Evolutionary conservation across 805 yeast species (phyloP).

Genomic region (Starmerella vaccinii): DNA sequence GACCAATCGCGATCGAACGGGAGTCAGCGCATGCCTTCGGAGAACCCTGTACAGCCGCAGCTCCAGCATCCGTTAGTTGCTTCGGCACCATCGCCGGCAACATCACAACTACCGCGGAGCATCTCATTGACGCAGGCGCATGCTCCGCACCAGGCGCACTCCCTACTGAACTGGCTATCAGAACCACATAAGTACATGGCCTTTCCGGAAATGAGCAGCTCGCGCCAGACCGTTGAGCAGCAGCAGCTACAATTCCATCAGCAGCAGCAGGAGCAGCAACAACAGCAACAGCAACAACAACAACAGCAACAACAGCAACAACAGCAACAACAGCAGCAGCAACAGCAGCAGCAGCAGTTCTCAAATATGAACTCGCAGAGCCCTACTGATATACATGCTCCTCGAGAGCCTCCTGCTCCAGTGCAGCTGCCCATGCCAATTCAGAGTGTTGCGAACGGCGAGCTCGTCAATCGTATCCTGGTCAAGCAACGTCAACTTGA

Average conservation of each 20-base stretch:
- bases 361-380: not conserved
- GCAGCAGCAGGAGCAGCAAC: conserved; percentile 1
- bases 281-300: conserved; percentile 3
- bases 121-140: not conserved
- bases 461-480: conserved; percentile 16
- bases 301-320: not conserved
- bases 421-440: conserved; percentile 10
- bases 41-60: not conserved
- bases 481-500: conserved; percentile 17
- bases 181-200: conserved; percentile 17
- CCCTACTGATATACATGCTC: not conserved
- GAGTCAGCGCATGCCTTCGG: not conserved
- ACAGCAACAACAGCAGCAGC: conserved; percentile 1
- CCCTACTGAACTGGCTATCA: conserved; percentile 8
- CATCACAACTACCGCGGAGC: not conserved
- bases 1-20: not conserved
- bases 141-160: not conserved
- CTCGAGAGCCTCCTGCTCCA: not conserved
- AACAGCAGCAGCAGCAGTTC: not conserved
- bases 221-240: not conserved
- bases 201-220: conserved; percentile 11
- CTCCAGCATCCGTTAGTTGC: not conserved
- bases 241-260: not conserved
- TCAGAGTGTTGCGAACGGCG: conserved; percentile 13
- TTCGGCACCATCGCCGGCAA: not conserved